Base-by-base conservation (phyloP, 2,329 filamentous ascomycete genomes). In the Fusarium verticillioides region DNA sequence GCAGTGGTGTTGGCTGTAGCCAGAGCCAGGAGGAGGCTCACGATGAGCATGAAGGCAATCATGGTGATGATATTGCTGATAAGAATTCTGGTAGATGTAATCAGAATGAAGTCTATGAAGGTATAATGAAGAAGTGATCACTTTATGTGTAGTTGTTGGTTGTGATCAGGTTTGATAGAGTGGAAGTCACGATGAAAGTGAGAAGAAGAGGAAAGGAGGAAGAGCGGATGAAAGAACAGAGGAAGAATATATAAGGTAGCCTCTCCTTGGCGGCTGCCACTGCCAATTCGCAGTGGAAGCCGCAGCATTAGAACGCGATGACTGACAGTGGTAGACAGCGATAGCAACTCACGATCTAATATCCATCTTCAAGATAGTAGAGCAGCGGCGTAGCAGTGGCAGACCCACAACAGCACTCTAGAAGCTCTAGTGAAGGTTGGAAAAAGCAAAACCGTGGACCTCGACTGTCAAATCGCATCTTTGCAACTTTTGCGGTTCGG, bases 391-490 rank as follows among this genome's bases (percentile, higher is more conserved):
- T 50, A 68, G 63, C 57, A 68, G 43, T 23, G 49, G 19, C 43
- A 54, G 66, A 49, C 66, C 66, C 66, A 70, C 60, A 60, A 9
- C 18, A 8, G 16, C 18, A 30, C 37, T 59, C 26, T 44, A 47
- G 52, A 30, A 32, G 42, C 23, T 53, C 26, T 56, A 59, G 52
- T 30, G 34, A 53, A 36, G 26, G 46, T 54, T 46, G 15, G 28
- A 70, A 69, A 70, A 69, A 69, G 66, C 52, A 69, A 70, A 69
- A 23, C 30, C 19, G 46, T 34, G 54, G 60, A 60, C 16, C 36
- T 46, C 19, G 21, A 34, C 43, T 44, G 43, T 52, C 39, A 44
- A 54, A 39, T 59, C 56, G 56, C 56, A 59, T 59, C 56, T 59
- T 59, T 59, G 56, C 56, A 59, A 40, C 54, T 60, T 46, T 47